Evolutionary conservation across 2,329 filamentous ascomycete genomes (phyloP), one percentile per base, ranked within the genome.

Genomic region (Nemania sp.): DNA sequence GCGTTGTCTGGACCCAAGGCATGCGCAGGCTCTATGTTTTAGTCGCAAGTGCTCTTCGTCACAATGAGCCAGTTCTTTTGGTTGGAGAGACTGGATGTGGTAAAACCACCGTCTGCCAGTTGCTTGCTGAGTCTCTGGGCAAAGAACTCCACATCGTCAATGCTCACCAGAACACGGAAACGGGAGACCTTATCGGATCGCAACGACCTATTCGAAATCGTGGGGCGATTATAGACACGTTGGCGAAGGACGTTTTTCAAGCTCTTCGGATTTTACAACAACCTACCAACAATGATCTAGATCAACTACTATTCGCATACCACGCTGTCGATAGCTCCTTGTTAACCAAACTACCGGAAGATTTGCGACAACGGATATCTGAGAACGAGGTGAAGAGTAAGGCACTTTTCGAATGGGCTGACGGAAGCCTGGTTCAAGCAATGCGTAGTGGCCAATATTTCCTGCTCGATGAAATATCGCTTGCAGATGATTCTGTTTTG

Each of bases 21-120:
- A 99, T 99, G 95, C 90, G 93, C 18, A 88, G 96, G 59, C 84
- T 99, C 0, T 98, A 95, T 76, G 89, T 97, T 6, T 85, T 99
- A 13, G 93, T 99, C n/a, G 89, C 91, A 5, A 88, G 92, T 74
- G 96, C 96, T 0, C 84, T 99, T 67, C 87, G 88, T 27, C 96
- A 98, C 77, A 94, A 97, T 69, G 96, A 99, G 78, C 96, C 96
- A 0, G 93, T 99, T 2, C 85, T 99, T 22, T 85, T 99, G 5
- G 93, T 99, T 13, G 96, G 96, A 69, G 97, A 99, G 78, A 99
- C 96, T 20, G 96, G 96, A 5, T 98, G 95, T 76, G 96, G 97
- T 68, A 99, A 99, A 82, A 99, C 96, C 0, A 98, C 95, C 1
- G 92, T 99, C 6, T 97, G 93, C 73, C 96, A 99, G 78, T 87